Conservation (phyloP, 345 rosid species). For the Brassica incana region DNA sequence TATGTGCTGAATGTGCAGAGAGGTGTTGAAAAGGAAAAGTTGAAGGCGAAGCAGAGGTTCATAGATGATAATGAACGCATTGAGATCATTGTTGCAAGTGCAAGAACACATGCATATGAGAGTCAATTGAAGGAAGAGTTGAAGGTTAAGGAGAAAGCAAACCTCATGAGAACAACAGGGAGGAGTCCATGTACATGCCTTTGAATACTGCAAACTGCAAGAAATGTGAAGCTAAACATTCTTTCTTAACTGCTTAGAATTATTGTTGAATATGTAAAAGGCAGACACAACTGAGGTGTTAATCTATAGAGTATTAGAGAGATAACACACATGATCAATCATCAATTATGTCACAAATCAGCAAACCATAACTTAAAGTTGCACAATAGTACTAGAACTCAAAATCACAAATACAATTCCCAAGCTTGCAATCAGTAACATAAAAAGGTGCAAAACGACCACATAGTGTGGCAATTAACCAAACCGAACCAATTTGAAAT, state of each 20-base stretch:
- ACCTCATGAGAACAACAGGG: constrained; percentile 60
- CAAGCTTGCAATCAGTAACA: constrained; percentile 15
- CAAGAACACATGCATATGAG: constrained; percentile 59
- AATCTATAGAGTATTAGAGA: neutral
- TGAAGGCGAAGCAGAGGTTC: constrained; percentile 47
- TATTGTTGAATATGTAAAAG: neutral
- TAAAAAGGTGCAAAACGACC: neutral
- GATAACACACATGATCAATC: constrained; percentile 9
- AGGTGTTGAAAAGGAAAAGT: constrained; percentile 42
- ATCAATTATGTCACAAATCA: constrained; percentile 11
- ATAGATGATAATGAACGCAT: constrained; percentile 46
- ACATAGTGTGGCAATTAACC: neutral
- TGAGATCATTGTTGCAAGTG: constrained; percentile 49
- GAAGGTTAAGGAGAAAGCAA: constrained; percentile 67
- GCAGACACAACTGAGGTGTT: constrained; percentile 9
- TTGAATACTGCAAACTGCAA: constrained; percentile 42
- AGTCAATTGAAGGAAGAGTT: constrained; percentile 54
- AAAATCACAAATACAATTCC: constrained; percentile 26
- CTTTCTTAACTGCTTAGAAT: constrained; percentile 11
- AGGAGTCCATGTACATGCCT: constrained; percentile 51
- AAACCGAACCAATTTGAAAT: neutral
- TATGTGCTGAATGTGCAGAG: constrained; percentile 45
- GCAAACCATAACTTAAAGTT: constrained; percentile 28
- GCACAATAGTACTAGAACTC: constrained; percentile 18
- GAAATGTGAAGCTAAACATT: constrained; percentile 6